Evolutionary conservation across 495 filamentous ascomycete genomes (phyloP), one percentile per base, ranked within the genome.

Genomic region (Talaromyces ruber): DNA sequence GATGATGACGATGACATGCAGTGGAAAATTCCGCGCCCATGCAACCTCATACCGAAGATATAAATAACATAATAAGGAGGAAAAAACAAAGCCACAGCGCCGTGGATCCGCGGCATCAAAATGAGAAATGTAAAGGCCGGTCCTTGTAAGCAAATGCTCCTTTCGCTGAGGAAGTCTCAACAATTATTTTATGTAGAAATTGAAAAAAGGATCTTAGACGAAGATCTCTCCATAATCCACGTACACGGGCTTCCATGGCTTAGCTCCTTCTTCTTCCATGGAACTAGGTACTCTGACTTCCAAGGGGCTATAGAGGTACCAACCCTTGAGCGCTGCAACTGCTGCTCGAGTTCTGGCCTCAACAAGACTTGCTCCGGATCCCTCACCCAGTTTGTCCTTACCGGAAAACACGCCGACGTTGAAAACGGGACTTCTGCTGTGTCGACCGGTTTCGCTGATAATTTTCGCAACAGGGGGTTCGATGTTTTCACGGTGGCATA

Each of bases 341-440:
- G 91, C 83, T 14, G 94, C 94, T 68, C 89, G 81, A 51, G 81
- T 79, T 65, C 90, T 85, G 59, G 90, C 93, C 72, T 90, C 84
- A 61, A 89, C 74, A 62, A 98, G 77, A 74, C 81, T 90, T 56
- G 83, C 73, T 37, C 88, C 94, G 62, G 84, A 77, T 30, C 85
- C 95, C 74, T 98, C 93, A 59, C 94, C 93, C 54, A 98, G 78
- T 81, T 91, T 89, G 68, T 98, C 92, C 61, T 81, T 74, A 22
- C 93, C 95, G 45, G 86, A 90, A 77, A 86, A 98, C 61, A 98
- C 91, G 25, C 93, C 95, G 14, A 98, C 91, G n/a, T 96, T 84
- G 68, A 90, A 98, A 37, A 98, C 94, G 8, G 94, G 93, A 64
- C 86, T 84, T 69, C 89, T 83, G 65, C 85, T 91, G 66, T 79